Evolutionary conservation across 768 basidiomycete genomes (phyloP).

Genomic region (Pulveroboletus sp.): DNA sequence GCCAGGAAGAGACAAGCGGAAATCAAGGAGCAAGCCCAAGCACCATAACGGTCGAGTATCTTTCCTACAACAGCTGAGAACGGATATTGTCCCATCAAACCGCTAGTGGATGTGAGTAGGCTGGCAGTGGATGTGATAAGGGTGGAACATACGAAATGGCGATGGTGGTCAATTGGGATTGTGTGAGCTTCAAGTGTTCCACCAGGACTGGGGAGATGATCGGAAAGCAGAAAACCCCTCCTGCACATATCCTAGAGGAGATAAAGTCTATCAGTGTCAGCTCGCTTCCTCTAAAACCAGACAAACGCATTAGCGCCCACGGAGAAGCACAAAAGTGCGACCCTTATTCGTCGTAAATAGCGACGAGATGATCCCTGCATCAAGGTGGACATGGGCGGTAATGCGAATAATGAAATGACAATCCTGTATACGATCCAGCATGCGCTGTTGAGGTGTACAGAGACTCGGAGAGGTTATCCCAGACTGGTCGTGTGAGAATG

Average conservation of each 20-base stretch:
- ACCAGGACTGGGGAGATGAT: conserved; percentile 65
- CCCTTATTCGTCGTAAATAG: conserved; percentile 22
- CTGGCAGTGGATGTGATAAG: not conserved
- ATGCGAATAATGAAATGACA: not conserved
- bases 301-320: conserved; percentile 66
- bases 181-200: conserved; percentile 58
- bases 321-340: conserved; percentile 44
- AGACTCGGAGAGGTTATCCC: no score
- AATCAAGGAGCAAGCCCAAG: conserved; percentile 63
- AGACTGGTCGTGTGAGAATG: no score
- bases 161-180: conserved; percentile 78
- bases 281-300: not conserved
- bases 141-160: conserved; percentile 66
- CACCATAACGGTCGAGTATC: conserved; percentile 63
- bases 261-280: not conserved
- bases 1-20: conserved; percentile 55
- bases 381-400: conserved; percentile 12
- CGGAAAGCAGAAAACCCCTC: conserved; percentile 80
- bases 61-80: conserved; percentile 69
- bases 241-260: conserved; percentile 59
- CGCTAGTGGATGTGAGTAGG: conserved; percentile 40
- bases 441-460: no score
- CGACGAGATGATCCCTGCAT: conserved; percentile 1
- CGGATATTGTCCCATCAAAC: conserved; percentile 81
- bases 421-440: not conserved